Base-by-base conservation (phyloP, 805 yeast genomes). In the Yarrowia sp. region DNA sequence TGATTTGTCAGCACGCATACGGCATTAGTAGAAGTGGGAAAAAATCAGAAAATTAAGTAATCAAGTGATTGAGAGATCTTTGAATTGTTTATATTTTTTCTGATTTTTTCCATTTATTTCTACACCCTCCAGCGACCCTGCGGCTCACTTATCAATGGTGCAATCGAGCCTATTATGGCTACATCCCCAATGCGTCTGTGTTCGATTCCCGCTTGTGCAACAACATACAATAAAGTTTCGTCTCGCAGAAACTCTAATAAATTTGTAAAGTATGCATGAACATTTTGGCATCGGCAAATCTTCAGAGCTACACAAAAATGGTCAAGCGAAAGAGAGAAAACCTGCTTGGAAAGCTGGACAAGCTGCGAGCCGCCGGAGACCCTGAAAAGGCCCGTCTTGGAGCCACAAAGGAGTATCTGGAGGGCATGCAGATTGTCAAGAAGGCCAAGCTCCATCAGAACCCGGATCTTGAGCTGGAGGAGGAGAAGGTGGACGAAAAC, bases 301-400 rank as follows among this genome's bases (percentile, higher is more conserved):
- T 18, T 18, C 35, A 41, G 4, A 31, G 6, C 8, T 10, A 18
- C 19, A 16, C 21, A 33, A 36, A 22, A 12, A 55, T 55, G 61
- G 61, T 14, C 47, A 55, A 55, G 29, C 25, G 61, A 55, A 25
- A 38, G 22, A 8, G 46, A 55, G 61, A 55, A 27, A 55, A 55
- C 31, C 36, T 55, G 27, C 22, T 38, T 14, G 27, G 46, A 7
- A 38, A 55, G 21, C 61, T 55, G 29, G 61, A 55, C 38, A 27
- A 25, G 19, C 47, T 38, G 21, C 62, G 14, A 4, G 62, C 58
- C 9, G 33, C 32, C 16, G 62, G 58, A 3, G 62, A 59, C 33
- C 62, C 62, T 25, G 58, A 32, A 12, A 44, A 36, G 32, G 62
- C 39, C 21, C 55, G 62, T 2, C 31, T 32, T 22, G 41, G 41